Evolutionary conservation across 2,329 filamentous ascomycete species (phyloP).

Genomic region (Ceratocystis eucalypticola): DNA sequence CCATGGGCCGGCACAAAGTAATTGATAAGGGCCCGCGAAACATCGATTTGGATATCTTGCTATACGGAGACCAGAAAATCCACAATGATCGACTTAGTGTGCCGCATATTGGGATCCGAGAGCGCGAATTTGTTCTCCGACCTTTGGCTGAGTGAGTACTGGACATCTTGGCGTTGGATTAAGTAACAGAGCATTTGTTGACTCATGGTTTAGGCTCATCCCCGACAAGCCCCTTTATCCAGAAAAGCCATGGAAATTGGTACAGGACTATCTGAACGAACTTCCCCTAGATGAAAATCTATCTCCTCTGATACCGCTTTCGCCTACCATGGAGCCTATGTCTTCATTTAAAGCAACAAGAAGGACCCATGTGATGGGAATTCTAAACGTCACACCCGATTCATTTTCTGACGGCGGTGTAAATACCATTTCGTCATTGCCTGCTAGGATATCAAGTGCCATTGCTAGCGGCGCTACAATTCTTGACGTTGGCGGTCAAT

Average conservation of each 20-base stretch:
- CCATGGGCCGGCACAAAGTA: constrained; percentile 65
- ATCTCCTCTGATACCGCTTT: constrained; percentile 45
- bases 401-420: constrained; percentile 87
- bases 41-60: constrained; percentile 84
- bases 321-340: constrained; percentile 35
- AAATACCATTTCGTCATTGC: constrained; percentile 50
- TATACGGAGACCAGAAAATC: constrained; percentile 58
- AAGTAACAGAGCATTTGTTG: neutral
- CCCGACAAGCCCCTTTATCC: constrained; percentile 41
- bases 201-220: constrained; percentile 34
- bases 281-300: constrained; percentile 40
- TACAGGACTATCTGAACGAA: constrained; percentile 47
- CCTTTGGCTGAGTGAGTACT: constrained; percentile 61
- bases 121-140: constrained; percentile 85
- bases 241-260: constrained; percentile 44
- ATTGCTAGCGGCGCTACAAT: constrained; percentile 63
- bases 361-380: constrained; percentile 75
- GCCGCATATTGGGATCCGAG: constrained; percentile 72
- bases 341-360: constrained; percentile 44
- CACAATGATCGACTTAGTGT: constrained; percentile 62
- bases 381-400: constrained; percentile 88
- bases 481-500: constrained; percentile 87
- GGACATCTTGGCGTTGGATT: neutral
- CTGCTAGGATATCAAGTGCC: constrained; percentile 47
- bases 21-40: constrained; percentile 90